Conservation (phyloP, 192 early-diverging fungal species). For the Backusella circina region DNA sequence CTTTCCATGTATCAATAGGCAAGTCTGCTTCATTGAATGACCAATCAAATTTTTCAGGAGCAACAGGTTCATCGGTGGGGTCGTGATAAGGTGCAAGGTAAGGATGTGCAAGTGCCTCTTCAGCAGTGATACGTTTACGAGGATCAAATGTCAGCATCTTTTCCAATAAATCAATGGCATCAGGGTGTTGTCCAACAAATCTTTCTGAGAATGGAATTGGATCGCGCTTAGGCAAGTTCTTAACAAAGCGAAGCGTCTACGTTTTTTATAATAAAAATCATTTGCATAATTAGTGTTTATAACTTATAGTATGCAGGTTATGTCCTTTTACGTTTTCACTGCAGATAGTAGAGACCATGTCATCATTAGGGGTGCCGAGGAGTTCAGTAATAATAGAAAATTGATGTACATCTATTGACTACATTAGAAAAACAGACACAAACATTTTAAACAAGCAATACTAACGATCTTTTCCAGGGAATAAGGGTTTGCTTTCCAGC, state of each 20-base stretch:
- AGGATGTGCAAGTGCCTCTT: conserved; percentile 83
- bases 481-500: conserved; percentile 92
- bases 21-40: conserved; percentile 91
- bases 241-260: conserved; percentile 87
- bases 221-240: conserved; percentile 77
- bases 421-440: background rate
- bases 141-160: conserved; percentile 95
- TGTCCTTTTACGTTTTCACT: conserved; percentile 76
- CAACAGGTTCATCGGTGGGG: conserved; percentile 82
- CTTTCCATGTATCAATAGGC: conserved; percentile 82
- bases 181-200: conserved; percentile 77
- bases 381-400: conserved; percentile 94
- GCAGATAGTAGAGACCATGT: conserved; percentile 88
- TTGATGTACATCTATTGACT: conserved; percentile 77
- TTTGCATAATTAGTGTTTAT: background rate
- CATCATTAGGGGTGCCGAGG: conserved; percentile 88
- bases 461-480: conserved; percentile 92
- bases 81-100: conserved; percentile 92
- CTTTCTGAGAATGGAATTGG: conserved; percentile 77
- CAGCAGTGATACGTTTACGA: conserved; percentile 83
- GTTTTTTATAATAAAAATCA: background rate
- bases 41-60: conserved; percentile 87
- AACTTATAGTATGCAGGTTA: background rate
- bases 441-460: background rate
- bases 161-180: conserved; percentile 82